These are phyloP conservation scores for Pseudoturritis turrita DNA, from an alignment of 345 rosid species.

Conservation along the genomic window DNA sequence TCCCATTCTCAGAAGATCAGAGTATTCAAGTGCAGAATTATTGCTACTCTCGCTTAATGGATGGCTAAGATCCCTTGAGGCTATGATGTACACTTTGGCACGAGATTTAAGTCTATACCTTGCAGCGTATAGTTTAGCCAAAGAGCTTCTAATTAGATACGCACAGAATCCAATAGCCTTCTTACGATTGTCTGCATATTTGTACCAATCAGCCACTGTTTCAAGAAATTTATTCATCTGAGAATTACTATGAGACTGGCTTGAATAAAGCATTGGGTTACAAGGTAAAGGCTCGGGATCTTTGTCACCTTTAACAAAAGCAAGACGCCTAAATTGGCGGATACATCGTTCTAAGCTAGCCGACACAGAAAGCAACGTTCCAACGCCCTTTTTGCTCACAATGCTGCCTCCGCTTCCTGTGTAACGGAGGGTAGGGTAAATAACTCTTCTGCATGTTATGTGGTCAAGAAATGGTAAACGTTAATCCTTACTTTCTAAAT, in stretches of 20 bases:
- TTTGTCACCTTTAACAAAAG: constrained; percentile 85
- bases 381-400: constrained; percentile 83
- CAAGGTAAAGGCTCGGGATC: constrained; percentile 98
- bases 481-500: too few relatives aligned
- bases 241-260: constrained; percentile 93
- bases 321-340: constrained; percentile 66
- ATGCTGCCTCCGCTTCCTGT: constrained; percentile 77
- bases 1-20: constrained; percentile 95
- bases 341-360: constrained; percentile 87
- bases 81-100: constrained; percentile 86
- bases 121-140: constrained; percentile 95
- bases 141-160: constrained; percentile 84
- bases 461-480: constrained; percentile 99
- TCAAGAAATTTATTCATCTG: constrained; percentile 98
- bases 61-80: constrained; percentile 76
- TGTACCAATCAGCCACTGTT: constrained; percentile 98
- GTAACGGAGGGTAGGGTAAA: constrained; percentile 82
- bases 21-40: constrained; percentile 87
- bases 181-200: constrained; percentile 88
- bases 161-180: constrained; percentile 96
- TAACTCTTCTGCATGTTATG: constrained; percentile 70
- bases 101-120: constrained; percentile 93
- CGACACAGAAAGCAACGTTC: constrained; percentile 90
- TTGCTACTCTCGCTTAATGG: constrained; percentile 81
- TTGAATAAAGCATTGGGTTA: constrained; percentile 87